Percentiles rank a stretch among this genome's conserved stretches.
Evolutionary conservation across 345 rosid genomes (phyloP).

Genomic region (Psidium friedrichsthalianum): DNA sequence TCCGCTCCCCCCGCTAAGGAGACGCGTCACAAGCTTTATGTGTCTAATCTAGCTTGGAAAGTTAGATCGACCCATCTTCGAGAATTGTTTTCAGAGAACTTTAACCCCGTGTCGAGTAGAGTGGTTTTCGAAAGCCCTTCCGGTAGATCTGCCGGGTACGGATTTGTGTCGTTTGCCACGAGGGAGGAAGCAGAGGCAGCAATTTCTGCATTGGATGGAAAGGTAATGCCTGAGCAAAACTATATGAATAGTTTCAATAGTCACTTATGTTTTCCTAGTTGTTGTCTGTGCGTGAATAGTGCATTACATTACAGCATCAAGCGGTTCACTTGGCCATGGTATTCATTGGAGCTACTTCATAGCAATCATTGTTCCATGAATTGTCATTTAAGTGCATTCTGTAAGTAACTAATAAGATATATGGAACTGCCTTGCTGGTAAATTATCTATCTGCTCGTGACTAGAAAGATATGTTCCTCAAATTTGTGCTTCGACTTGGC

Average conservation of each 20-base stretch:
- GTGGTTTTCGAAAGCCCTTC: slow-evolving; percentile 54
- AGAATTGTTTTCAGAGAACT: slow-evolving; percentile 53
- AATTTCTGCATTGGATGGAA: slow-evolving; percentile 52
- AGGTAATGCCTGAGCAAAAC: slow-evolving; percentile 34
- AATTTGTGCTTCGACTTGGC: background rate
- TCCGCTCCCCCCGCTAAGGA: slow-evolving; percentile 25
- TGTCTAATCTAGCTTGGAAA: slow-evolving; percentile 92
- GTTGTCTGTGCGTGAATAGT: background rate
- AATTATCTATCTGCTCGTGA: background rate
- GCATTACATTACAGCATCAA: background rate
- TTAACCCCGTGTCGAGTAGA: slow-evolving; percentile 48
- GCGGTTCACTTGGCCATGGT: background rate
- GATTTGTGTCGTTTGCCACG: slow-evolving; percentile 81
- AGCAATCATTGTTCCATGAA: background rate
- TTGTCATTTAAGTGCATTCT: background rate
- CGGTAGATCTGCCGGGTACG: slow-evolving; percentile 75
- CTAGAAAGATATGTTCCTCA: background rate
- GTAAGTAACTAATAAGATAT: background rate
- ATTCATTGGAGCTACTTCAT: background rate
- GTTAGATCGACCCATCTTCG: slow-evolving; percentile 65
- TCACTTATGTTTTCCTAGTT: background rate
- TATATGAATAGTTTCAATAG: background rate
- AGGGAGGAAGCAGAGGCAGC: slow-evolving; percentile 83
- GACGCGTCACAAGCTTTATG: slow-evolving; percentile 58
- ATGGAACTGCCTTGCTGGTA: background rate